These are phyloP conservation scores for Flaveria brownii DNA, from an alignment of 129 eudicot genomes.

Conservation along the genomic window DNA sequence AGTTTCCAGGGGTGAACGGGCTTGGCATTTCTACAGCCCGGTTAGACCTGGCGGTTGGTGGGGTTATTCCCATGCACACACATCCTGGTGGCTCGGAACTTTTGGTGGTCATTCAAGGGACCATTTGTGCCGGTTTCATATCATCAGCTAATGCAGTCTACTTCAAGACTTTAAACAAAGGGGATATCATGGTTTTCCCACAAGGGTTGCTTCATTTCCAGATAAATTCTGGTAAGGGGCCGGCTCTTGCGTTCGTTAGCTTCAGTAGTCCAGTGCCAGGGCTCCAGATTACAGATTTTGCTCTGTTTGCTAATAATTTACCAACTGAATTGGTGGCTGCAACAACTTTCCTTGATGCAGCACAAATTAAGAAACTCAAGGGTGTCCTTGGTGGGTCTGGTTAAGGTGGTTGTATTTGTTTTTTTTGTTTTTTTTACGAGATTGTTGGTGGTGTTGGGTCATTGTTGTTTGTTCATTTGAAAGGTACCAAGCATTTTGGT, in stretches of 20 bases:
- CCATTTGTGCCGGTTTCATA: constrained; percentile 81
- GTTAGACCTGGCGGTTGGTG: constrained; percentile 67
- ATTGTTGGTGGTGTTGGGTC: constrained; percentile 16
- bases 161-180: constrained; percentile 52
- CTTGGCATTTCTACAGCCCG: constrained; percentile 73
- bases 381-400: constrained; percentile 84
- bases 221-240: constrained; percentile 55
- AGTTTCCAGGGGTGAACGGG: constrained; percentile 78
- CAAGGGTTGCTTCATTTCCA: constrained; percentile 90
- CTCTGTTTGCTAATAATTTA: constrained; percentile 66
- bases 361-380: constrained; percentile 78
- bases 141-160: constrained; percentile 68
- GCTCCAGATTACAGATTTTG: constrained; percentile 76
- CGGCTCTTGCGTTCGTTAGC: constrained; percentile 58
- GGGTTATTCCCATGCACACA: constrained; percentile 94
- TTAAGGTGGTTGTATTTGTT: constrained; percentile 16
- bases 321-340: constrained; percentile 65
- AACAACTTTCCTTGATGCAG: constrained; percentile 75
- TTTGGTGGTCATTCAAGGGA: constrained; percentile 63
- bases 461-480: constrained; percentile 7
- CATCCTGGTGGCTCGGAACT: constrained; percentile 87
- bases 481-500: constrained; percentile 25
- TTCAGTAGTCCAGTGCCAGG: constrained; percentile 79
- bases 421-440: constrained; percentile 1
- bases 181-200: constrained; percentile 90